phyloP scores from a whole-genome alignment of 2,329 filamentous ascomycete genomes.

The Phyllosticta citriasiana region DNA sequence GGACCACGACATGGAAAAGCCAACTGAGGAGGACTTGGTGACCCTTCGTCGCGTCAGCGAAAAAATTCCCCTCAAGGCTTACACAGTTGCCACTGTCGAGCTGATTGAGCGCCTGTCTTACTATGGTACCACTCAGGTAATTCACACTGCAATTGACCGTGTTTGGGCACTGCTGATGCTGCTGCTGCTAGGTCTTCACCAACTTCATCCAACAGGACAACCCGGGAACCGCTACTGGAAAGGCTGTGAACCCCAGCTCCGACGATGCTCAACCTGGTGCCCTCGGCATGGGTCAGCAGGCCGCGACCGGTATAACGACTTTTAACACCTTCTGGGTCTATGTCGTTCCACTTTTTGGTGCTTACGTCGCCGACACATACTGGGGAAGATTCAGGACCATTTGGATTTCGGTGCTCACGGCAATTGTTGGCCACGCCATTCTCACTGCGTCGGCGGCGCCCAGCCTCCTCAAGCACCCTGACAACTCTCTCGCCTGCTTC shows the following conservation, averaged over 20 bases:
- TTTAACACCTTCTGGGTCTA: slow-evolving; percentile 50
- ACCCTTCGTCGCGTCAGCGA: slow-evolving; percentile 27
- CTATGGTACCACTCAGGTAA: slow-evolving; percentile 22
- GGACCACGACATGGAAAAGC: slow-evolving; percentile 15
- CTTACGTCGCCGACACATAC: slow-evolving; percentile 50
- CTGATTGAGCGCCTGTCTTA: slow-evolving; percentile 30
- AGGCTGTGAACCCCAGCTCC: slow-evolving; percentile 18
- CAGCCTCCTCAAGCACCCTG: slow-evolving; percentile 35
- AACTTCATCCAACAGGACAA: slow-evolving; percentile 28
- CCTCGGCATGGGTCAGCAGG: slow-evolving; percentile 45
- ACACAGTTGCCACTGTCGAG: slow-evolving; percentile 30
- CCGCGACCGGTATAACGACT: slow-evolving; percentile 41
- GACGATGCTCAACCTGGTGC: slow-evolving; percentile 37
- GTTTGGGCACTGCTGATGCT: neutral
- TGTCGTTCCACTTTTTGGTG: slow-evolving; percentile 49
- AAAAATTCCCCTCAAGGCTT: slow-evolving; percentile 25
- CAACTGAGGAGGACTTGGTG: slow-evolving; percentile 25
- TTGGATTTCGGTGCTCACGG: slow-evolving; percentile 45
- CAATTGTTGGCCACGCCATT: slow-evolving; percentile 47
- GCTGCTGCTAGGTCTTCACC: slow-evolving; percentile 22
- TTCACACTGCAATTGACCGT: neutral
- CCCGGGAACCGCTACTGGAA: slow-evolving; percentile 22
- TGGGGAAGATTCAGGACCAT: slow-evolving; percentile 54
- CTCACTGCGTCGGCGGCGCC: slow-evolving; percentile 47
- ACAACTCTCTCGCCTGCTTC: slow-evolving; percentile 46